Evolutionary conservation across 371 early-diverging fungal genomes (phyloP).

Genomic region (Saksenaea oblongispora): DNA sequence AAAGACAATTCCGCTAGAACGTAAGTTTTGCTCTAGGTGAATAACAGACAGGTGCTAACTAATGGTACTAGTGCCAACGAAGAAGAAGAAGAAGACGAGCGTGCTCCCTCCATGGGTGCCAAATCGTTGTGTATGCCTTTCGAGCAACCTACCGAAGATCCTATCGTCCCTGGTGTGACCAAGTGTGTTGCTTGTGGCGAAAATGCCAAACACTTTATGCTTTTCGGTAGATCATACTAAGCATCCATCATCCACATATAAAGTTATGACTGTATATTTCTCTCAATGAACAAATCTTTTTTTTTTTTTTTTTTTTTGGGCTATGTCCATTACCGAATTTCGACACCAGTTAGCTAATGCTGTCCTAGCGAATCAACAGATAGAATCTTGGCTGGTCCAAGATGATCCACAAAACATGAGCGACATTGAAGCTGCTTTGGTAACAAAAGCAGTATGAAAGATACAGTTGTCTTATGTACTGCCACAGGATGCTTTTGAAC

Average conservation of each 20-base stretch:
- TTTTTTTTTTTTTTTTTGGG: no score
- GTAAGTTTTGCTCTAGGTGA: constrained; percentile 31
- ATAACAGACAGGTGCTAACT: not conserved
- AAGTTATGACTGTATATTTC: no score
- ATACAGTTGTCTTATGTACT: not conserved
- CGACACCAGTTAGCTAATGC: not conserved
- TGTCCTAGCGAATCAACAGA: not conserved
- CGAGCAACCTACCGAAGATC: constrained; percentile 81
- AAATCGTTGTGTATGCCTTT: constrained; percentile 99
- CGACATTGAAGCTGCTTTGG: not conserved
- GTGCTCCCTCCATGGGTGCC: constrained; percentile 98
- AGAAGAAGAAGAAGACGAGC: constrained; percentile 88
- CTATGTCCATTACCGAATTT: not conserved
- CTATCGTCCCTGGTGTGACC: constrained; percentile 74
- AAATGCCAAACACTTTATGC: constrained; percentile 80
- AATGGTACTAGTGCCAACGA: constrained; percentile 37
- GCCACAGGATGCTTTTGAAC: not conserved
- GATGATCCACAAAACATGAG: not conserved
- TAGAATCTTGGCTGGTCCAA: not conserved
- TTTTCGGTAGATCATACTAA: constrained; percentile 95
- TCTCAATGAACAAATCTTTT: no score
- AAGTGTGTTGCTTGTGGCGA: constrained; percentile 86
- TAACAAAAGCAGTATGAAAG: not conserved
- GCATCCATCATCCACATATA: not conserved
- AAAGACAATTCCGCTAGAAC: constrained; percentile 88